A percentile compares a stretch with the other conserved stretches of the same genome.
Conservation (phyloP, 495 filamentous ascomycete species). For the Aspergillus carlsbadensis region DNA sequence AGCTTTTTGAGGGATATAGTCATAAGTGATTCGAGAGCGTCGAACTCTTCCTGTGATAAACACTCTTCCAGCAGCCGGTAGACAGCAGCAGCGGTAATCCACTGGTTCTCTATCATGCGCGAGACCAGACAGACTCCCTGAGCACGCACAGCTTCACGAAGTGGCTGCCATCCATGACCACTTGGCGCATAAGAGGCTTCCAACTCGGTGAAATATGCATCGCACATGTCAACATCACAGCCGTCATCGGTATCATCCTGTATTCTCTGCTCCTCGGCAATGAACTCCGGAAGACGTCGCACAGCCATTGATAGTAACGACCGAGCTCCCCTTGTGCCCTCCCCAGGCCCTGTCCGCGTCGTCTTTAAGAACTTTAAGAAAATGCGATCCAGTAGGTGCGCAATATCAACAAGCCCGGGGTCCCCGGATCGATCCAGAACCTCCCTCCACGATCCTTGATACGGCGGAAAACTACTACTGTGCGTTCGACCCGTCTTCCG, state of each 20-base stretch:
- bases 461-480: slow-evolving; percentile 23
- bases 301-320: slow-evolving; percentile 67
- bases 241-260: slow-evolving; percentile 52
- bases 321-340: slow-evolving; percentile 33
- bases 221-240: slow-evolving; percentile 45
- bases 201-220: slow-evolving; percentile 64
- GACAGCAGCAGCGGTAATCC: slow-evolving; percentile 34
- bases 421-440: slow-evolving; percentile 36
- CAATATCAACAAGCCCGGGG: slow-evolving; percentile 37
- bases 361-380: slow-evolving; percentile 41
- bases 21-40: slow-evolving; percentile 38
- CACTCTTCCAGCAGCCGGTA: slow-evolving; percentile 38
- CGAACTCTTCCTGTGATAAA: slow-evolving; percentile 30
- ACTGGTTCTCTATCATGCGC: slow-evolving; percentile 50
- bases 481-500: slow-evolving; percentile 19
- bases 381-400: slow-evolving; percentile 35
- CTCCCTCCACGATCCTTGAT: slow-evolving; percentile 44
- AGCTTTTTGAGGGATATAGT: slow-evolving; percentile 32
- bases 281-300: slow-evolving; percentile 62
- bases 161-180: slow-evolving; percentile 60
- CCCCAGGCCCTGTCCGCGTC: slow-evolving; percentile 21
- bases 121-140: slow-evolving; percentile 63
- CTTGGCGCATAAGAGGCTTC: slow-evolving; percentile 56
- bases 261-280: slow-evolving; percentile 56
- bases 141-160: slow-evolving; percentile 63